Conservation (phyloP, 257 asterid genomes). For the Solanum megistacrolobum region DNA sequence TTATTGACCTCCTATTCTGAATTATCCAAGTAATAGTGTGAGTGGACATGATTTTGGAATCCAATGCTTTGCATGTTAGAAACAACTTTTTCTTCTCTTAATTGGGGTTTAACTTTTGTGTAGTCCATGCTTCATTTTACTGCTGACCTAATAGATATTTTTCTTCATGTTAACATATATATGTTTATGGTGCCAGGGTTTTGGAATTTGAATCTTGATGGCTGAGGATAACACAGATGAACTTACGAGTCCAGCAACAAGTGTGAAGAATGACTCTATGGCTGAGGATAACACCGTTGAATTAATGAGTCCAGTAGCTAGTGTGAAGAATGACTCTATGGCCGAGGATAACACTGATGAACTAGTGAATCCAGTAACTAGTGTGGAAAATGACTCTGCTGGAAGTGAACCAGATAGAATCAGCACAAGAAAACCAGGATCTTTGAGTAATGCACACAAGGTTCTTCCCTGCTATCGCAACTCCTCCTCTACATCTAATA, state of each 20-base stretch:
- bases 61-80: not conserved
- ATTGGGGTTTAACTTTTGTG: not conserved
- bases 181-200: not conserved
- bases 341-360: constrained; percentile 38
- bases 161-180: not conserved
- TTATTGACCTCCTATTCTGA: not conserved
- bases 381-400: constrained; percentile 11
- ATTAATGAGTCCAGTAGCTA: not conserved
- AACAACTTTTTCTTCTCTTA: not conserved
- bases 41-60: not conserved
- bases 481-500: constrained; percentile 25
- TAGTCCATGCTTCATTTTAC: not conserved
- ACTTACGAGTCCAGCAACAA: not conserved
- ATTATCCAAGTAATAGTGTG: not conserved
- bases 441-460: constrained; percentile 7
- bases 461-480: constrained; percentile 12
- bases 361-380: constrained; percentile 7
- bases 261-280: not conserved
- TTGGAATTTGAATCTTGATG: not conserved
- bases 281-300: not conserved
- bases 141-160: not conserved
- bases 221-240: not conserved
- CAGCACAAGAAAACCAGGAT: constrained; percentile 7
- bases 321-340: not conserved
- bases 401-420: not conserved